Evolutionary conservation across 2,329 filamentous ascomycete species (phyloP).

Genomic region (Talaromyces sp.): DNA sequence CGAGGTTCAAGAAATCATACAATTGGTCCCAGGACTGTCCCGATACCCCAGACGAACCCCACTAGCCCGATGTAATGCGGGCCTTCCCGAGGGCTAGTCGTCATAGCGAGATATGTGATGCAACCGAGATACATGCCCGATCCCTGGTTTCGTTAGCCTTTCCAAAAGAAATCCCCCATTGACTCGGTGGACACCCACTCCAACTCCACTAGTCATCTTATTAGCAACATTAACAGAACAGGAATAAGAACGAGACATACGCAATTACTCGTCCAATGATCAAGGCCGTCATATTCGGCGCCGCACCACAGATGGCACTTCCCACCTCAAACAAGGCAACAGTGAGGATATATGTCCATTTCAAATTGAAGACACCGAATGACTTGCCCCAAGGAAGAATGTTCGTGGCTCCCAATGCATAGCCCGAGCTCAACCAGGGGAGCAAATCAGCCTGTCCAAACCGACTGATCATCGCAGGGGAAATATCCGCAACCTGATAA

Average conservation of each 20-base stretch:
- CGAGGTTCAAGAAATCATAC: too few relatives aligned
- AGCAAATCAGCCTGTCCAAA: not conserved
- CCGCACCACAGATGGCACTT: not conserved
- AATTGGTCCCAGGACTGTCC: slow-evolving; percentile 35
- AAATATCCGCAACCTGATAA: not conserved
- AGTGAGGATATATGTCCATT: not conserved
- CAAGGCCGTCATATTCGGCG: not conserved
- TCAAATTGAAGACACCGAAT: not conserved
- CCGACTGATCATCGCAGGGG: not conserved
- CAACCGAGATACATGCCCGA: not conserved
- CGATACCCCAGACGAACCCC: slow-evolving; percentile 27
- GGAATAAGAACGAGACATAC: too few relatives aligned
- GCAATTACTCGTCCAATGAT: not conserved
- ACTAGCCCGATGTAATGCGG: not conserved
- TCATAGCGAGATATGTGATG: not conserved
- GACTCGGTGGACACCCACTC: too few relatives aligned
- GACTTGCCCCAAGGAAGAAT: not conserved
- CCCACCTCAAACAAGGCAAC: not conserved
- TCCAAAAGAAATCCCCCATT: too few relatives aligned
- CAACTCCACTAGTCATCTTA: not conserved
- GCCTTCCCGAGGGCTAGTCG: not conserved
- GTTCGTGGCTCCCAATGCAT: not conserved
- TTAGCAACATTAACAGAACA: too few relatives aligned
- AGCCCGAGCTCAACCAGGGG: not conserved
- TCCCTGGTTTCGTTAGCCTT: not conserved